Percentiles rank a stretch among this genome's conserved stretches.
These are phyloP conservation scores for Malus sieversii DNA, from an alignment of 306 rosid genomes.

Conservation along the genomic window DNA sequence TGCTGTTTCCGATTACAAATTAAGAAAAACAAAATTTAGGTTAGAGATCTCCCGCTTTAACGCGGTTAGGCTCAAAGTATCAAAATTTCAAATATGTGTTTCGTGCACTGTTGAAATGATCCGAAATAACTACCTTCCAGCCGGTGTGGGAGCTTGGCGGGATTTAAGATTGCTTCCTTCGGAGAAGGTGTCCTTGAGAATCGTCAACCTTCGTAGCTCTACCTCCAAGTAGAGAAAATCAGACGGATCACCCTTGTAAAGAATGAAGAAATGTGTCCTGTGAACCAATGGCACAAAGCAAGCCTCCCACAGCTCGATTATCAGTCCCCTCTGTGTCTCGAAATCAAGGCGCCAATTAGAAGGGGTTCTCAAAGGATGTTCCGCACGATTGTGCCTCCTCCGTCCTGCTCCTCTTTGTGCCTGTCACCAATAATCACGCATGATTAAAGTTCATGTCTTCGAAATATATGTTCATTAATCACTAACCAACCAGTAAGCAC, in stretches of 20 bases:
- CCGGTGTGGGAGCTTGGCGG: conserved; percentile 32
- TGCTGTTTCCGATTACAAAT: conserved; percentile 24
- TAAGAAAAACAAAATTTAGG: background rate
- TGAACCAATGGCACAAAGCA: conserved; percentile 73
- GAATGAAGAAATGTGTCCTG: conserved; percentile 74
- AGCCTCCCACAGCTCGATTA: conserved; percentile 69
- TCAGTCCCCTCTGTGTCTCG: conserved; percentile 53
- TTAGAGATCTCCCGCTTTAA: background rate
- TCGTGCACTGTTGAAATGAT: background rate
- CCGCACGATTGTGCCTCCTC: conserved; percentile 12
- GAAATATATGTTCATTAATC: background rate
- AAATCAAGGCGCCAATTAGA: conserved; percentile 30
- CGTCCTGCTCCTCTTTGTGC: conserved; percentile 18
- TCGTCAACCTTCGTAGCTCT: conserved; percentile 72
- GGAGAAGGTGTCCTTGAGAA: conserved; percentile 47
- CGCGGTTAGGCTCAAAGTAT: background rate
- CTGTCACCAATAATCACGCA: conserved; percentile 21
- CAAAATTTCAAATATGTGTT: background rate
- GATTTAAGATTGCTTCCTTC: conserved; percentile 24
- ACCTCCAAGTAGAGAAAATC: conserved; percentile 68
- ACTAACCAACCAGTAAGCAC: no score
- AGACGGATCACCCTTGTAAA: conserved; percentile 69
- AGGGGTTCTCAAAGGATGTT: conserved; percentile 6
- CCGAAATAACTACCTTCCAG: conserved; percentile 49
- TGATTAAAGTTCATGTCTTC: background rate